These are phyloP conservation scores for Rhododendron ferrugineum DNA, from an alignment of 148 eudicot species.

Conservation along the genomic window DNA sequence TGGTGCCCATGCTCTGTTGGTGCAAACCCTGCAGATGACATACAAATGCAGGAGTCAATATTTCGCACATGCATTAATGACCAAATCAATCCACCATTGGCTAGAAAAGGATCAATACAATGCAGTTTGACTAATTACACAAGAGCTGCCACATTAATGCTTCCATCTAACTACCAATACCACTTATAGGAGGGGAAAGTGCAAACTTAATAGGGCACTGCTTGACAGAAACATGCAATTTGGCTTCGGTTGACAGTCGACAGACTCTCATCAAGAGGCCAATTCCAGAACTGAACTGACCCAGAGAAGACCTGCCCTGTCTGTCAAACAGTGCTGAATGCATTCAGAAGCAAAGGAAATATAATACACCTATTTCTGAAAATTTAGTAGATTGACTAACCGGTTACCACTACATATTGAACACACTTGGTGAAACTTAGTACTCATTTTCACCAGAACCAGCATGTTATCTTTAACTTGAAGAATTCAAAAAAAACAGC, in stretches of 20 bases:
- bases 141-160: neutral
- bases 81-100: neutral
- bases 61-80: neutral
- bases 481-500: neutral
- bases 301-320: neutral
- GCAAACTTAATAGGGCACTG: neutral
- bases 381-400: neutral
- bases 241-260: neutral
- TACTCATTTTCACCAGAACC: neutral
- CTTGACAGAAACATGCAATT: neutral
- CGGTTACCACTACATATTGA: neutral
- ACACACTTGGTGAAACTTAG: neutral
- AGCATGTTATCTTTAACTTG: neutral
- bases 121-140: neutral
- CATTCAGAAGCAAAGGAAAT: neutral
- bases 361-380: neutral
- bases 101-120: neutral
- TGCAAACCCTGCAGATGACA: slow-evolving; percentile 31
- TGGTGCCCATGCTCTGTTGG: slow-evolving; percentile 32
- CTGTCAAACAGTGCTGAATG: neutral
- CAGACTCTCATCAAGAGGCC: neutral
- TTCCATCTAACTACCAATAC: neutral
- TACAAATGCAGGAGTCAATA: neutral
- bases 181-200: neutral
- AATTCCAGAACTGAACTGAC: neutral